Percentiles rank a stretch among this genome's conserved stretches.
These are phyloP conservation scores for Darksidea phi DNA, from an alignment of 495 filamentous ascomycete genomes.

Conservation along the genomic window DNA sequence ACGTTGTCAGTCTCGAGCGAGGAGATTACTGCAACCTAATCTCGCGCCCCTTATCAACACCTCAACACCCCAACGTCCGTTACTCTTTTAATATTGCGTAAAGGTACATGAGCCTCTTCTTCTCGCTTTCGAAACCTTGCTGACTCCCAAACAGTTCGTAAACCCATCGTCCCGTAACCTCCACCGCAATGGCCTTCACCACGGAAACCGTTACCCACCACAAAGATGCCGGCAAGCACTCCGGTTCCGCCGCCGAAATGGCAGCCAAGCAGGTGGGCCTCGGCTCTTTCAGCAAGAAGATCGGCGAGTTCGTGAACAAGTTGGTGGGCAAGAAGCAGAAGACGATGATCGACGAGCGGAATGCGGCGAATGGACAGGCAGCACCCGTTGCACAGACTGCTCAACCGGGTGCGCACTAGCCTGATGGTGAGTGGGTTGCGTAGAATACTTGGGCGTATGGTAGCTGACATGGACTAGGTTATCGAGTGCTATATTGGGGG, in stretches of 20 bases:
- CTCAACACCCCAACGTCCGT: neutral
- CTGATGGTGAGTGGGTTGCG: neutral
- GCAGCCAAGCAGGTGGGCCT: constrained; percentile 8
- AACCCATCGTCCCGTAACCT: neutral
- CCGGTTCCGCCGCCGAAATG: constrained; percentile 12
- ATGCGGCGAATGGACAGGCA: neutral
- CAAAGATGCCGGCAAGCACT: constrained; percentile 23
- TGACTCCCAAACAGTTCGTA: neutral
- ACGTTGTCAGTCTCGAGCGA: neutral
- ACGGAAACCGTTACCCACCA: constrained; percentile 10
- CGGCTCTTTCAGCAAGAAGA: constrained; percentile 18
- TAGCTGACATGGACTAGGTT: neutral
- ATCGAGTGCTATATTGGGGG: no score
- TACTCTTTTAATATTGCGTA: neutral
- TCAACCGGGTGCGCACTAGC: neutral
- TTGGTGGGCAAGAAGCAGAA: constrained; percentile 27
- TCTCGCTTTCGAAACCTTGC: neutral
- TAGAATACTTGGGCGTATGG: neutral
- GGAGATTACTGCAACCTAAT: neutral
- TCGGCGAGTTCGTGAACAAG: constrained; percentile 24
- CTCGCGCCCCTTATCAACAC: neutral
- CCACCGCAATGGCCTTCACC: constrained; percentile 14
- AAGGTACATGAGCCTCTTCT: neutral
- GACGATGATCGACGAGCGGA: constrained; percentile 4
- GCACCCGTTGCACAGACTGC: neutral